Evolutionary conservation across 2,329 filamentous ascomycete species (phyloP).

Genomic region (Sclerotiophoma versabilis): DNA sequence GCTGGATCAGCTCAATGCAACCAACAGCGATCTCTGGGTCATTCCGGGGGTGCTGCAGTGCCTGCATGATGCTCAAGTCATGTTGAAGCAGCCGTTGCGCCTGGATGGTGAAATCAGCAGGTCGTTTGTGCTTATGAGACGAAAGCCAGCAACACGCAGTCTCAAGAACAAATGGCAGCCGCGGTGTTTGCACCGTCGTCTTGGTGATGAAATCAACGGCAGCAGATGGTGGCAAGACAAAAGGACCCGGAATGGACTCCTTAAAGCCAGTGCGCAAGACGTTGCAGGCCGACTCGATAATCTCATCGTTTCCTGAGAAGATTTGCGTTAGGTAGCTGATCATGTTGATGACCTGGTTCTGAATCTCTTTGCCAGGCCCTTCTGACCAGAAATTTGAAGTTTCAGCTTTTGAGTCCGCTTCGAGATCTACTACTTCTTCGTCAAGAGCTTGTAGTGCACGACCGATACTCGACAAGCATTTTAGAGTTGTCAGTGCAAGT

Average conservation of each 20-base stretch:
- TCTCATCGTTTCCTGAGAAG: constrained; percentile 69
- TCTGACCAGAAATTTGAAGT: constrained; percentile 58
- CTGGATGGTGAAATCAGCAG: constrained; percentile 34
- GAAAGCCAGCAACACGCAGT: constrained; percentile 71
- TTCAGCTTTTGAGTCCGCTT: constrained; percentile 52
- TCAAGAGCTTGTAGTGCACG: constrained; percentile 74
- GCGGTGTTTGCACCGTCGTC: constrained; percentile 66
- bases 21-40: constrained; percentile 77
- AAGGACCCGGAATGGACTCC: constrained; percentile 76
- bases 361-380: constrained; percentile 58
- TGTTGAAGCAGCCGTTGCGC: constrained; percentile 60
- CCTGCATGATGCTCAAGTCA: constrained; percentile 67
- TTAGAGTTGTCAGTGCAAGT: constrained; percentile 62
- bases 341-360: constrained; percentile 60
- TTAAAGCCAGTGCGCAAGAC: constrained; percentile 78
- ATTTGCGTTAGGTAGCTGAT: constrained; percentile 59
- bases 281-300: constrained; percentile 74
- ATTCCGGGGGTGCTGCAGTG: constrained; percentile 66
- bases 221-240: constrained; percentile 72
- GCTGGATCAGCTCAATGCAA: constrained; percentile 74
- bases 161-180: constrained; percentile 72
- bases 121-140: constrained; percentile 56
- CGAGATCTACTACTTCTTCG: constrained; percentile 73
- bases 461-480: constrained; percentile 73
- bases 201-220: constrained; percentile 72